These are phyloP conservation scores for Aspergillus sp. DNA, from an alignment of 2,329 filamentous ascomycete genomes.

Conservation along the genomic window DNA sequence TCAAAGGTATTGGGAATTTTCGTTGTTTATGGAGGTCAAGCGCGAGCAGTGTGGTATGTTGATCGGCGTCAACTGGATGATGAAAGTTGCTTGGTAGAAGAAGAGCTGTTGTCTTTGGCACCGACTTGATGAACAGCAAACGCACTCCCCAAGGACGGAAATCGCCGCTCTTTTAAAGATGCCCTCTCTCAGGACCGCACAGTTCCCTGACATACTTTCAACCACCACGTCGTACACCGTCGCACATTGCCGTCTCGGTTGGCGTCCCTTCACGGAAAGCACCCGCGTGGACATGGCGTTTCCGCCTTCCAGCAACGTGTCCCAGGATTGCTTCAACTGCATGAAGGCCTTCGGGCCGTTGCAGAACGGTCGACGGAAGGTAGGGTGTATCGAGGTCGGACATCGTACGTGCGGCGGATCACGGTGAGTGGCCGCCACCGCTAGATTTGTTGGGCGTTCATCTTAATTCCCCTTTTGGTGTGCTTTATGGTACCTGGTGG, in stretches of 20 bases:
- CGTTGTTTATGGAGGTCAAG: too few species aligned
- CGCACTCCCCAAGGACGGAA: not conserved
- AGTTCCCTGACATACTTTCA: not conserved
- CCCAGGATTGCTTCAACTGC: slow-evolving; percentile 9
- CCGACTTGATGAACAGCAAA: too few species aligned
- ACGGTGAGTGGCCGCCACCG: not conserved
- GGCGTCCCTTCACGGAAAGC: slow-evolving; percentile 15
- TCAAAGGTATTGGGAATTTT: too few species aligned
- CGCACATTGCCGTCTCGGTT: slow-evolving; percentile 11
- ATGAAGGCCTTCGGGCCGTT: slow-evolving; percentile 8
- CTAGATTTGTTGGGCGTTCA: not conserved
- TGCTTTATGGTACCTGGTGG: not conserved
- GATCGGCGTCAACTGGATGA: not conserved
- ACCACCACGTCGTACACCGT: slow-evolving; percentile 18
- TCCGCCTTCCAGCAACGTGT: slow-evolving; percentile 7
- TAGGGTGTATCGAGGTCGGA: slow-evolving; percentile 14
- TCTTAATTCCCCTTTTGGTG: not conserved
- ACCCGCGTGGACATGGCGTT: slow-evolving; percentile 15
- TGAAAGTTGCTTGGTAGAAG: not conserved
- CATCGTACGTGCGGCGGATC: slow-evolving; percentile 11
- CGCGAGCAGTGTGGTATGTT: too few species aligned
- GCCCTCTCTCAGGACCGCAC: slow-evolving; percentile 3
- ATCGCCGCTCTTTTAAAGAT: slow-evolving; percentile 13
- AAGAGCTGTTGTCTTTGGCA: not conserved
- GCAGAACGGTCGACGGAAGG: slow-evolving; percentile 20